Evolutionary conservation across 2,329 filamentous ascomycete genomes (phyloP).

Genomic region (Acephala macrosclerotiorum): DNA sequence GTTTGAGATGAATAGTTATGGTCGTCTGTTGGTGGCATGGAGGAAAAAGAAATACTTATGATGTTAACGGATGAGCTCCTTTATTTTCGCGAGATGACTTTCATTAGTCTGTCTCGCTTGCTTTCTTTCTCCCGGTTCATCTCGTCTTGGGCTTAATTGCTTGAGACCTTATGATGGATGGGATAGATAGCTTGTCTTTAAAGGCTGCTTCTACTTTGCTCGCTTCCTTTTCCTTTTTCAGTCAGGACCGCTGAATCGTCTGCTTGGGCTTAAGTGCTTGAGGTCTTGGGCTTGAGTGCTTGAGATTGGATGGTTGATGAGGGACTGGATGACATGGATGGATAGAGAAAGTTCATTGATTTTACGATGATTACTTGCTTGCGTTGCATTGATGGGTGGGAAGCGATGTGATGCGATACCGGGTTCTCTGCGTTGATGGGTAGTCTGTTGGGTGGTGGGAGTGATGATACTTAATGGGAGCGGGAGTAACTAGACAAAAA

Average conservation of each 20-base stretch:
- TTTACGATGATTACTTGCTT: neutral
- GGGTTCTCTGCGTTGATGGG: too few species aligned
- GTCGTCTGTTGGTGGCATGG: neutral
- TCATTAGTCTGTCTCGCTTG: neutral
- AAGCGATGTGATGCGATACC: too few species aligned
- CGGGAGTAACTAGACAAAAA: neutral
- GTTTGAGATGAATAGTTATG: neutral
- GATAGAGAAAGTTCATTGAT: neutral
- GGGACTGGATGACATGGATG: neutral
- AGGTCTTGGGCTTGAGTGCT: conserved; percentile 6
- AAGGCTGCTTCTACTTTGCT: too few species aligned
- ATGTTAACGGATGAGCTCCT: neutral
- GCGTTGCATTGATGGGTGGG: neutral
- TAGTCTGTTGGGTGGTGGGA: too few species aligned
- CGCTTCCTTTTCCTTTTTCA: too few species aligned
- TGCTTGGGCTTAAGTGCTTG: neutral
- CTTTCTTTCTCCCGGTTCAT: neutral
- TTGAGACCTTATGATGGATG: neutral
- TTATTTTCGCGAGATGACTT: neutral
- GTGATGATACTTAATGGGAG: neutral
- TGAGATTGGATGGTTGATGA: neutral
- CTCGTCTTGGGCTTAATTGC: neutral
- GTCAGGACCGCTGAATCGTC: too few species aligned
- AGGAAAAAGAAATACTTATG: neutral
- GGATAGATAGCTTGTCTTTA: too few species aligned